Percentiles rank a stretch among this genome's conserved stretches.
phyloP scores from a whole-genome alignment of 345 rosid genomes.

The Ricinus communis region DNA sequence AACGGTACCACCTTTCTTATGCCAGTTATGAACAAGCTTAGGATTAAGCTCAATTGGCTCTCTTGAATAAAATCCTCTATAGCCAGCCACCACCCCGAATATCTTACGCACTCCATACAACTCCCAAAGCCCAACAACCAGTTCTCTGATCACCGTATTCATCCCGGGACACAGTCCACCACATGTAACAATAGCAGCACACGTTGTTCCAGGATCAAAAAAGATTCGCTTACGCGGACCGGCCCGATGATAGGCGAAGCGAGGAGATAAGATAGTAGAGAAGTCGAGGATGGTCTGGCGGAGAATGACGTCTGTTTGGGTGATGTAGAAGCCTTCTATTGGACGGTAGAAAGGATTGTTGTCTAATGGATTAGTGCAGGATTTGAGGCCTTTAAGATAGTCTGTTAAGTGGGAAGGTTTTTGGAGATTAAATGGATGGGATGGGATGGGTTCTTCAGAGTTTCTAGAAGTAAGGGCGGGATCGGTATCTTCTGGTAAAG shows the following conservation, averaged over 20 bases:
- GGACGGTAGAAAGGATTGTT: conserved; percentile 60
- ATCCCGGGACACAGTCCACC: conserved; percentile 93
- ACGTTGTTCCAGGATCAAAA: conserved; percentile 43
- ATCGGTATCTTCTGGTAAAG: conserved; percentile 12
- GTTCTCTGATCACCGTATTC: conserved; percentile 87
- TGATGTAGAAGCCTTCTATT: conserved; percentile 61
- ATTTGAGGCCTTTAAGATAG: conserved; percentile 38
- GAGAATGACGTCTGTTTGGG: conserved; percentile 55
- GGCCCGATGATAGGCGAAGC: conserved; percentile 58
- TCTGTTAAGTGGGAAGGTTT: conserved; percentile 44
- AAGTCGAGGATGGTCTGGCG: conserved; percentile 56
- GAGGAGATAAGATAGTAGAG: conserved; percentile 37
- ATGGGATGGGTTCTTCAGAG: conserved; percentile 4
- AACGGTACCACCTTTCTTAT: conserved; percentile 76
- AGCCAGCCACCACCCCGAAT: conserved; percentile 76
- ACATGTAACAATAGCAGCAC: conserved; percentile 77
- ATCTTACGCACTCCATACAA: conserved; percentile 72
- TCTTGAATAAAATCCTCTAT: conserved; percentile 75
- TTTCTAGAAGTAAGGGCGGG: background rate
- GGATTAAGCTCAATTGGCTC: conserved; percentile 54
- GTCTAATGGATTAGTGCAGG: conserved; percentile 55
- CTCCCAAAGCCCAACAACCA: conserved; percentile 84
- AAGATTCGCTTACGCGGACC: conserved; percentile 63
- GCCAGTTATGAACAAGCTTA: conserved; percentile 66
- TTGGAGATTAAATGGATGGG: conserved; percentile 31